Percentiles rank a stretch among this genome's conserved stretches.
phyloP scores from a whole-genome alignment of 768 basidiomycete genomes.

The Lactarius deliciosus region DNA sequence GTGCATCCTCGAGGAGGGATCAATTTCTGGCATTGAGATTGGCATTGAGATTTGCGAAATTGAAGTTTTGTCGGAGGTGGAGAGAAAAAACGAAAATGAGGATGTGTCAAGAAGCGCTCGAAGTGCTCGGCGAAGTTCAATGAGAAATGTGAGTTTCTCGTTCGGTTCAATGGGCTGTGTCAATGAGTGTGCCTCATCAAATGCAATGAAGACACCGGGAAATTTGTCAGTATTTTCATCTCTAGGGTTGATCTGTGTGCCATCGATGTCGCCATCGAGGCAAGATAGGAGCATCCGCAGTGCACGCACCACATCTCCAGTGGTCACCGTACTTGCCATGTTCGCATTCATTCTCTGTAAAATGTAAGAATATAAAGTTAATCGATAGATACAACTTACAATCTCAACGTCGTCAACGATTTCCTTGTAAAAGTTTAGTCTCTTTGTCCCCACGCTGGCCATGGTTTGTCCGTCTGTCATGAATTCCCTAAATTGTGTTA shows the following conservation, averaged over 20 bases:
- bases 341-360: not conserved
- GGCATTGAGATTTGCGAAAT: too few species aligned
- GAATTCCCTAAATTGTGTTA: not conserved
- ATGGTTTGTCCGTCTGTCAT: not conserved
- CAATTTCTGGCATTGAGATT: not conserved
- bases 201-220: not conserved
- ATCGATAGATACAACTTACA: not conserved
- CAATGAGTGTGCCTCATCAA: constrained; percentile 1
- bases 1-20: too few species aligned
- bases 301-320: not conserved
- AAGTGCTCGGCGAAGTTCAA: not conserved
- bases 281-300: not conserved
- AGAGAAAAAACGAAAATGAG: not conserved
- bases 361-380: not conserved
- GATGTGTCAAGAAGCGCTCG: not conserved
- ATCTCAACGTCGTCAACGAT: not conserved
- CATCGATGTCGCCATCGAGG: not conserved
- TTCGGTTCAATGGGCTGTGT: too few species aligned
- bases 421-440: not conserved
- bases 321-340: not conserved
- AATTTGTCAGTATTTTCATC: too few species aligned
- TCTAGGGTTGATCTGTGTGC: too few species aligned
- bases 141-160: not conserved
- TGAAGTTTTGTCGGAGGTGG: not conserved
- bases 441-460: not conserved